These are phyloP conservation scores for Fusarium dlaminii DNA, from an alignment of 2,329 filamentous ascomycete species.

Conservation along the genomic window DNA sequence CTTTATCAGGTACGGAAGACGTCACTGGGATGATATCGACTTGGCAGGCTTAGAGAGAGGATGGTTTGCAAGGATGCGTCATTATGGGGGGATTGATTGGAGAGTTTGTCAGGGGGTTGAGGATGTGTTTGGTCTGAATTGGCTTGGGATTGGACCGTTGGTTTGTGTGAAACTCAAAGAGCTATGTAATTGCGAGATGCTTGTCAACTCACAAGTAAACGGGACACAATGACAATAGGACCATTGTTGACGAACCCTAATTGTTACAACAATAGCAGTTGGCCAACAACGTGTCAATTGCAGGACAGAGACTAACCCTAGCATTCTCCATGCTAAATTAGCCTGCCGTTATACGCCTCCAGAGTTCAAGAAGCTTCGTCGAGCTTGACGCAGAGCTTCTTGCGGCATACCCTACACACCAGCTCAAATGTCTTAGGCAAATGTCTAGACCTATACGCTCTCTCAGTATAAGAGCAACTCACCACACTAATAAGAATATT, in stretches of 20 bases:
- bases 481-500: accelerated
- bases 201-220: accelerated
- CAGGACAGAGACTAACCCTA: accelerated
- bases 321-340: background rate
- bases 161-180: background rate
- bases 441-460: accelerated
- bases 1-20: slow-evolving; percentile 33
- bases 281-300: accelerated
- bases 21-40: slow-evolving; percentile 31
- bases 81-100: background rate
- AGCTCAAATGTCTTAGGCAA: background rate
- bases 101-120: background rate
- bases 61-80: slow-evolving; percentile 17
- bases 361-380: background rate
- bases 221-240: accelerated
- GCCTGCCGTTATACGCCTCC: background rate
- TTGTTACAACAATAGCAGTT: too few relatives aligned
- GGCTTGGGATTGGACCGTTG: background rate
- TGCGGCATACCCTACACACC: background rate
- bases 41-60: slow-evolving; percentile 20
- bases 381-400: background rate
- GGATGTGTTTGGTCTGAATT: background rate
- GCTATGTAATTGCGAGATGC: background rate
- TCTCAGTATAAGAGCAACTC: accelerated
- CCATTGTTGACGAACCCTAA: background rate